Evolutionary conservation across 75 land plant genomes (phyloP), one percentile per base, ranked within the genome.

Genomic region (Cunninghamia lanceolata): DNA sequence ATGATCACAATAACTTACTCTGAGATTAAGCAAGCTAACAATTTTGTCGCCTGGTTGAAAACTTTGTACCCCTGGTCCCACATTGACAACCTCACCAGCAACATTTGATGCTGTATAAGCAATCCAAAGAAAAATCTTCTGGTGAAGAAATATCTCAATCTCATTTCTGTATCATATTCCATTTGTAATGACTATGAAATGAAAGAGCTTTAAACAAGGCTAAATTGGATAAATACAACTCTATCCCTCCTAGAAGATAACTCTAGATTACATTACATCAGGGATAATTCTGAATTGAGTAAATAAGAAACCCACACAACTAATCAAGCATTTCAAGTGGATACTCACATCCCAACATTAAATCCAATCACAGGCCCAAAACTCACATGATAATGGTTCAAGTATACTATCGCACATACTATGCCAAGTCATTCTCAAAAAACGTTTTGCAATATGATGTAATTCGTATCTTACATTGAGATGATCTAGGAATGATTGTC

Each of bases 11-110:
- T 40, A 21, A 89, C 86, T 85, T 88, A 95, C 96, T 84, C 16
- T 45, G 39, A 86, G 46, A 77, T 87, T 86, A 45, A 94, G 95
- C 89, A 77, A 36, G 59, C 94, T 88, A 28, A 96, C 86, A 75
- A 93, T 91, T 91, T 91, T 96, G 86, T 96, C 98, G 39, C 98
- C 96, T 54, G 87, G 89, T 88, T 89, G 87, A 56, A 94, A 91
- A 28, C 46, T 84, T 25, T 83, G 84, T 10, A 95, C 98, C 34
- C 88, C 91, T 46, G 94, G 76, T 25, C 98, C 96, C 83, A 90
- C 90, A 9, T 85, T 87, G 8, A 95, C 90, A 32, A 96, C 92
- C 84, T 95, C 98, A 59, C 98, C 98, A 9, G 94, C 86, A 35
- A 96, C 90, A 87, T 96, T 94, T 54, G 92, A 91, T 3, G 81